phyloP scores from a whole-genome alignment of 331 rosid genomes.

The Spiraea crenata region DNA sequence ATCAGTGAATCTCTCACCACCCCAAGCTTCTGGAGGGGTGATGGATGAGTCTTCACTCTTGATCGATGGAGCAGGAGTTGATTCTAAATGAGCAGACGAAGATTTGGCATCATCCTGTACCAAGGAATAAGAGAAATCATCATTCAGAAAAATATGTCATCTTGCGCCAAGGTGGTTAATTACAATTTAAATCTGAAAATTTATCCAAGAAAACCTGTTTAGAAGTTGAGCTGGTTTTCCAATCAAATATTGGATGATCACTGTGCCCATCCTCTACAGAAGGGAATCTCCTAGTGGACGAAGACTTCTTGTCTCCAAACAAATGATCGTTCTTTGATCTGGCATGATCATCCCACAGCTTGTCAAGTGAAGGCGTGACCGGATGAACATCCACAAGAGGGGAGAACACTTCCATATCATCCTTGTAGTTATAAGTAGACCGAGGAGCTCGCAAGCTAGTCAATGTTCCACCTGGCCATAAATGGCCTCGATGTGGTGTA shows the following conservation, averaged over 20 bases:
- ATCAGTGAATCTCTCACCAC: slow-evolving; percentile 87
- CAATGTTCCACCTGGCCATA: slow-evolving; percentile 77
- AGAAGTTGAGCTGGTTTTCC: slow-evolving; percentile 65
- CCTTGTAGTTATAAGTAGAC: slow-evolving; percentile 75
- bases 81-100: slow-evolving; percentile 56
- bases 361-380: slow-evolving; percentile 69
- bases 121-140: slow-evolving; percentile 24
- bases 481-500: slow-evolving; percentile 71
- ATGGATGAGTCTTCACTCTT: slow-evolving; percentile 78
- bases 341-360: slow-evolving; percentile 76
- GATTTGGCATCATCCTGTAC: slow-evolving; percentile 72
- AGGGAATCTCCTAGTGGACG: slow-evolving; percentile 65
- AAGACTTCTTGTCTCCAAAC: slow-evolving; percentile 70
- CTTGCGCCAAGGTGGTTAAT: background rate
- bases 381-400: slow-evolving; percentile 99
- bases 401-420: slow-evolving; percentile 99
- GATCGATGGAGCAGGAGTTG: slow-evolving; percentile 71
- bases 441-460: slow-evolving; percentile 81
- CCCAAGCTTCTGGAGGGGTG: slow-evolving; percentile 99
- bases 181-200: slow-evolving; percentile 24
- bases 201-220: slow-evolving; percentile 55
- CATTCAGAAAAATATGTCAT: slow-evolving; percentile 18
- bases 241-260: slow-evolving; percentile 80
- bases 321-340: slow-evolving; percentile 71
- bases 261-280: slow-evolving; percentile 53